A percentile compares a stretch with the other conserved stretches of the same genome.
Conservation (phyloP, 345 rosid genomes). For the Carallia brachiata region DNA sequence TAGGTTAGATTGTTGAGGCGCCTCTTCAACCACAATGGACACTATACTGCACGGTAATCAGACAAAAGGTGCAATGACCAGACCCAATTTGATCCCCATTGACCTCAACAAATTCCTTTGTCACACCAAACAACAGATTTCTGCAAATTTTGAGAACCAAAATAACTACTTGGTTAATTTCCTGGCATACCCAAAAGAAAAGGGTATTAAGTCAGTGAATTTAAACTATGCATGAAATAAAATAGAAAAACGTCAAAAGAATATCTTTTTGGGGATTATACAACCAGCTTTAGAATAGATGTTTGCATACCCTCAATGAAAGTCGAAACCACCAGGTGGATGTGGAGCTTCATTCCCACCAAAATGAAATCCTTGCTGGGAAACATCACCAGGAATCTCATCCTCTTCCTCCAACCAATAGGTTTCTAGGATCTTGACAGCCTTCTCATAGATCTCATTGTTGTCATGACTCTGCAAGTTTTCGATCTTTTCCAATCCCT, state of each 20-base stretch:
- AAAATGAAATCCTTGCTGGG: constrained; percentile 17
- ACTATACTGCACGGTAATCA: constrained; percentile 21
- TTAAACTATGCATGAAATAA: too few relatives aligned
- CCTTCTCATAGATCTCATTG: constrained; percentile 24
- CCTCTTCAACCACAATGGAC: constrained; percentile 22
- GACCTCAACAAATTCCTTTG: constrained; percentile 8
- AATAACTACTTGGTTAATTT: not conserved
- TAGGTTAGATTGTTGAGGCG: constrained; percentile 9
- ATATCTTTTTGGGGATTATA: too few relatives aligned
- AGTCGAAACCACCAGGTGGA: constrained; percentile 31
- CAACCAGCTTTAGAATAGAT: too few relatives aligned
- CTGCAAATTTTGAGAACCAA: constrained; percentile 11
- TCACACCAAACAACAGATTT: not conserved
- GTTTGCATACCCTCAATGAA: constrained; percentile 19
- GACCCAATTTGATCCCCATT: constrained; percentile 17
- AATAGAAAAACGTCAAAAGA: too few relatives aligned
- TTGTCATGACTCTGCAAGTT: constrained; percentile 28
- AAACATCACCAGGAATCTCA: constrained; percentile 18
- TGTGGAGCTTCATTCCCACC: constrained; percentile 9
- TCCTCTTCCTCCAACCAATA: constrained; percentile 29
- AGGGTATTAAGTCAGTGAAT: not conserved
- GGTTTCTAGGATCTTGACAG: constrained; percentile 24
- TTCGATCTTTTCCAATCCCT: constrained; percentile 27
- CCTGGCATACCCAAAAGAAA: not conserved
- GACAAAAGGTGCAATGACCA: constrained; percentile 18